Base-by-base conservation (phyloP, 306 rosid species). In the Dalbergia cultrata region DNA sequence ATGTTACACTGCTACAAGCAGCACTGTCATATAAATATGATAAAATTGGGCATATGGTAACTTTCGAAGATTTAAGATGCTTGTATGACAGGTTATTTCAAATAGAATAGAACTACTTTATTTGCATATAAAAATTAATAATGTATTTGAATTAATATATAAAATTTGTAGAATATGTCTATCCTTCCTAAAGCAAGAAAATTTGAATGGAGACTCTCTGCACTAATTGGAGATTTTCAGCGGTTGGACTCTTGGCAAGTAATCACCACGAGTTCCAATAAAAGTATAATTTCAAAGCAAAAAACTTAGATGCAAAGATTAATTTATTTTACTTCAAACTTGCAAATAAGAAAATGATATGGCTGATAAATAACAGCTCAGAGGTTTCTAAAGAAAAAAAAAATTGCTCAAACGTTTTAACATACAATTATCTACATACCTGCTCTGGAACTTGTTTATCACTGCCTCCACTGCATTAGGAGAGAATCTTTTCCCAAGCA, bases 401-500 rank as follows among this genome's bases (percentile, higher is more conserved):
- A 5, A 37, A 37, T 37, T 43, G 63, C 56, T 45, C 26, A 18
- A 7, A 10, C 14, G 34, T n/a, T 67, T 74, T 87, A 58, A 52
- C 19, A 26, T 10, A 22, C 56, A 67, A 56, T 50, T 74, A 85
- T 72, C 47, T 58, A 83, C 77, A 66, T 68, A 93, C 98, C 91
- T 92, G 84, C 75, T 89, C 67, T 82, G 85, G 75, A 93, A 87
- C 83, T 91, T 92, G 75, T 77, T 79, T 74, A 90, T 79, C 62
- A 93, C 92, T 63, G 79, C 92, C 67, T 90, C 97, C 67, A 89
- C 90, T 3, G 68, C 77, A 70, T 83, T 72, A 6, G 85, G 81
- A 83, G 91, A 85, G 83, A 91, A 83, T 75, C 74, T 72, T 87
- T 86, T 93, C 67, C 82, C 88, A 61, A 77, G 86, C 83, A 95